Evolutionary conservation across 768 basidiomycete species (phyloP).

Genomic region (Boletus patriciae): DNA sequence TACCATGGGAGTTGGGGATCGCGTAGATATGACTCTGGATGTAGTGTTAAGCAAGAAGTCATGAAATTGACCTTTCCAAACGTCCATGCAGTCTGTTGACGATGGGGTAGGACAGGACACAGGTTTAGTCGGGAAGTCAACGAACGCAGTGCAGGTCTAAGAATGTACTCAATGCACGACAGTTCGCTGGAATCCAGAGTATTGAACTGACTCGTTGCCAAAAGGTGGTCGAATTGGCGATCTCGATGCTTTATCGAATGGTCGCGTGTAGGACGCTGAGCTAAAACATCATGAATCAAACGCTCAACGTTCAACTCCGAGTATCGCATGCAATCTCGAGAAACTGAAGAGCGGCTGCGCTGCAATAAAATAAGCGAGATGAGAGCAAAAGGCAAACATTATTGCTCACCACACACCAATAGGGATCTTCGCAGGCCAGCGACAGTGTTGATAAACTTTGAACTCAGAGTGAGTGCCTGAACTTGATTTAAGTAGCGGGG

Average conservation of each 20-base stretch:
- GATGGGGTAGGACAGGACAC: too few relatives aligned
- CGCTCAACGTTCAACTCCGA: too few relatives aligned
- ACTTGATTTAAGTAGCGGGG: background rate
- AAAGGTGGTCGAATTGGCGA: constrained; percentile 62
- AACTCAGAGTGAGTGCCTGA: constrained; percentile 6
- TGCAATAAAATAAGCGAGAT: constrained; percentile 30
- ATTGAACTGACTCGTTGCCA: constrained; percentile 54
- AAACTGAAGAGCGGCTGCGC: constrained; percentile 96
- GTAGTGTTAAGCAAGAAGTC: too few relatives aligned
- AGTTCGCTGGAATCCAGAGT: constrained; percentile 55
- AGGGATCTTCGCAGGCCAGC: constrained; percentile 99
- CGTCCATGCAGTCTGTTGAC: too few relatives aligned
- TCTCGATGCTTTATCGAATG: constrained; percentile 61
- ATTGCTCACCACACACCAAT: constrained; percentile 89
- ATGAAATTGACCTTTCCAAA: too few relatives aligned
- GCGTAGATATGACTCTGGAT: too few relatives aligned
- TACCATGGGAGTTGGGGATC: too few relatives aligned
- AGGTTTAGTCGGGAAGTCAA: too few relatives aligned
- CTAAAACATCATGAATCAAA: constrained; percentile 25
- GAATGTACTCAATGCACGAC: constrained; percentile 63
- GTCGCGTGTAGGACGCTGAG: constrained; percentile 58
- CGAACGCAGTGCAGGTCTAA: background rate
- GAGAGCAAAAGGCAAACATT: background rate
- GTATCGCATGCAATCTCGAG: constrained; percentile 74
- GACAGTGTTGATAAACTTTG: constrained; percentile 97